Conservation (phyloP, 148 eudicot species). For the Fallopia convolvulus region DNA sequence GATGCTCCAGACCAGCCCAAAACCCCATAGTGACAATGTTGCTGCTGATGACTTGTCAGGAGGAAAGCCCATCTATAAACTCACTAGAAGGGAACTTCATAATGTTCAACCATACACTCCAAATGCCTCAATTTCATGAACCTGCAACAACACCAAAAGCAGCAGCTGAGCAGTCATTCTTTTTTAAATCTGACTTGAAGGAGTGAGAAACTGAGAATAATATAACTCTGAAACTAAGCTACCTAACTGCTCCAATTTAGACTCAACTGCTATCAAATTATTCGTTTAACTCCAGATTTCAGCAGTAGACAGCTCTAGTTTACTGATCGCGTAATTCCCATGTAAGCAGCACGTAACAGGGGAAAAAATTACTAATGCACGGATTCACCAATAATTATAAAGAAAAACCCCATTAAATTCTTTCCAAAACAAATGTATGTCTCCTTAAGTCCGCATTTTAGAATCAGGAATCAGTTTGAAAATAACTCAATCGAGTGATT, state of each 20-base stretch:
- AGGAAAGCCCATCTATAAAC: background rate
- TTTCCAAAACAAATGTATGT: background rate
- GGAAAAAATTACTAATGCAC: background rate
- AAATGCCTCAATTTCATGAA: background rate
- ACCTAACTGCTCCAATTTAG: slow-evolving; percentile 3
- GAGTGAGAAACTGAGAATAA: background rate
- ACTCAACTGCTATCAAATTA: background rate
- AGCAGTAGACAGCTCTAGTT: background rate
- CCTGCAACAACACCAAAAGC: slow-evolving; percentile 3
- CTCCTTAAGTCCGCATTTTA: background rate
- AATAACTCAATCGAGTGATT: background rate
- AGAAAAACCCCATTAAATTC: background rate
- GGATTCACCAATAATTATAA: background rate
- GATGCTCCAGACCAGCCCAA: slow-evolving; percentile 1
- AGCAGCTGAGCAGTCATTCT: background rate
- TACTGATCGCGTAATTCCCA: background rate
- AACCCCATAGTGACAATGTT: slow-evolving; percentile 6
- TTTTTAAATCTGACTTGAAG: background rate
- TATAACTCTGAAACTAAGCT: background rate
- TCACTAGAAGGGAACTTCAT: background rate
- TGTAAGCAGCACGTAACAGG: background rate
- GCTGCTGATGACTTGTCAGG: slow-evolving; percentile 5
- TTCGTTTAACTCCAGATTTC: background rate
- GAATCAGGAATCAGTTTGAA: background rate
- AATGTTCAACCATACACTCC: slow-evolving; percentile 1